These are phyloP conservation scores for Aureobasidium namibiae DNA, from an alignment of 2,329 filamentous ascomycete species.

Conservation along the genomic window DNA sequence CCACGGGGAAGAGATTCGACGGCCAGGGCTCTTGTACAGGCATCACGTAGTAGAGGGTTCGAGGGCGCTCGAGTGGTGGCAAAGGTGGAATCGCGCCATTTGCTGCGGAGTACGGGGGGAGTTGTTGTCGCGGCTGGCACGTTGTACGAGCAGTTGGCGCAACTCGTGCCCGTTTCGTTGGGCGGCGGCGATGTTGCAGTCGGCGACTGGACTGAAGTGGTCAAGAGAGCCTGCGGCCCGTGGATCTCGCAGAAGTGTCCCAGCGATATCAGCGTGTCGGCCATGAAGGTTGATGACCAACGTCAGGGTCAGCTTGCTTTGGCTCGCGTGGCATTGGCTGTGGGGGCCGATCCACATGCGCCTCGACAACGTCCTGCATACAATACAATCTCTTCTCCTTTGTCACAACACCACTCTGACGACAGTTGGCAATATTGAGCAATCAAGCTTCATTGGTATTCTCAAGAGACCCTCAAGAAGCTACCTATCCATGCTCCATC, in stretches of 20 bases:
- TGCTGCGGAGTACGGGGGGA: slow-evolving; percentile 7
- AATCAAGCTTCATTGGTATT: neutral
- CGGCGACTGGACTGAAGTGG: slow-evolving; percentile 3
- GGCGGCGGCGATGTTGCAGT: neutral
- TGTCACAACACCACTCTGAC: neutral
- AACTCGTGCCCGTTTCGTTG: slow-evolving; percentile 9
- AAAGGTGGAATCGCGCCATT: neutral
- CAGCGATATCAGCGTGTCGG: slow-evolving; percentile 6
- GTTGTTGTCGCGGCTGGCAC: slow-evolving; percentile 11
- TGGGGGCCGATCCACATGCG: neutral
- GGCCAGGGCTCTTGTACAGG: slow-evolving; percentile 5
- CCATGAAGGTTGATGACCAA: neutral
- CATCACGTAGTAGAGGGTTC: slow-evolving; percentile 8
- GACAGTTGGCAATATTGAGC: neutral
- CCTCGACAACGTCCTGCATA: neutral
- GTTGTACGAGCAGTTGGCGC: slow-evolving; percentile 14
- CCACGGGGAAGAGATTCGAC: slow-evolving; percentile 9
- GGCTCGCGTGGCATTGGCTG: slow-evolving; percentile 6
- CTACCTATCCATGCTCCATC: neutral
- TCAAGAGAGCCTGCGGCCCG: slow-evolving; percentile 10
- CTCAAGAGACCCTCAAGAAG: neutral
- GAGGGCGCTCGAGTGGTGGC: neutral
- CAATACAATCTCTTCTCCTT: neutral
- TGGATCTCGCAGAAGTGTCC: slow-evolving; percentile 15
- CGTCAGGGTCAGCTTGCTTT: neutral